Evolutionary conservation across 495 filamentous ascomycete genomes (phyloP), one percentile per base, ranked within the genome.

Genomic region (Hyphodiscus hymeniophilus): DNA sequence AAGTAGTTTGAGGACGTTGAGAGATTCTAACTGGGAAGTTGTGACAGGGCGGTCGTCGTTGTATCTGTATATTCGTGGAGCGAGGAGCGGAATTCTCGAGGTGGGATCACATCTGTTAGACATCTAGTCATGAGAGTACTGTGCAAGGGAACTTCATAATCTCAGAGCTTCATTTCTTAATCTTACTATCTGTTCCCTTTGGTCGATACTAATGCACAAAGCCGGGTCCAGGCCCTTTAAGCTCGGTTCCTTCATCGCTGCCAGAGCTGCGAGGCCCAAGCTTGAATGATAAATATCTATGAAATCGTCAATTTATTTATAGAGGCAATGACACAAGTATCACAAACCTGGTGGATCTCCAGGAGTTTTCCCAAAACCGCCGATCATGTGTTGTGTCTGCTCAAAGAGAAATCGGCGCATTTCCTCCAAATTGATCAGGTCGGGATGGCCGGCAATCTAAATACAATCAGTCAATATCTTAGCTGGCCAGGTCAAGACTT

Each of bases 331-430:
- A 18, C 30, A 35, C 3, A 39, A 26, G 32, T 17, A 31, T 11
- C 35, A 38, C 78, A 10, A 15, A 59, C 53, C 57, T 39, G 92
- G 92, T 50, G 77, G 77, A 48, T 86, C 80, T 22, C 86, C 85
- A 0, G 87, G 81, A 8, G 75, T 60, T 58, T 98, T 97, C 3
- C 82, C 82, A 66, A 97, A 96, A 0, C 92, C 92, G 40, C 92
- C 92, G 15, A 95, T 80, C 18, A 79, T 57, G 62, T 98, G 92
- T 57, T 96, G 89, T n/a, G 87, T 91, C 60, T 86, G 86, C 23
- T 85, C 83, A 0, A 96, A 69, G 13, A 97, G 70, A 64, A 94
- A 97, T 44, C 76, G 73, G 11, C 87, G 77, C 22, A 83, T 76
- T 7, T 79, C 71, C 17, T 61, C 63, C 7, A 66, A 63, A 41